Evolutionary conservation across 208 protist species (phyloP), one percentile per base, ranked within the genome.

Genomic region (Leishmania amazonensis): DNA sequence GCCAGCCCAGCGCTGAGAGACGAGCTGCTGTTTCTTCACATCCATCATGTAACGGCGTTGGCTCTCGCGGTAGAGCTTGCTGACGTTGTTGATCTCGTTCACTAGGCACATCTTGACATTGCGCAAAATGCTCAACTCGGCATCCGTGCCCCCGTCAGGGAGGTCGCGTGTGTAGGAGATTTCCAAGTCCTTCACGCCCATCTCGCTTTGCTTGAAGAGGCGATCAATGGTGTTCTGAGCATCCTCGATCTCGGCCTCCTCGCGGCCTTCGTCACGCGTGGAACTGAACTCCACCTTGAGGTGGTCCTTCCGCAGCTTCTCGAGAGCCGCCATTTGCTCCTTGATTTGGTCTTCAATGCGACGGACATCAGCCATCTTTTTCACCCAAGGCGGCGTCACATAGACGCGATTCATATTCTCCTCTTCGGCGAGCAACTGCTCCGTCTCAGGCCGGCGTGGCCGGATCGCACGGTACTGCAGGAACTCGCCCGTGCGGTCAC

Each of bases 91-190:
- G 60, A 98, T 68, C 76, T 98, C 95, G 78, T 97, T 97, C 38
- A 97, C 89, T 28, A 98, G 90, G 78, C 95, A 98, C 95, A 98
- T 98, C 85, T 96, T 96, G 24, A 98, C 94, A 81, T 98, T 98
- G 71, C 94, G 92, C 64, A 98, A 85, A 79, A 98, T 98, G 79
- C 89, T 95, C 49, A 98, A 81, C 82, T 98, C 93, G 24, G 90
- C 90, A 75, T 98, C 93, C 0, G 95, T 97, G 58, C 95, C 95
- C 24, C 88, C 90, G 78, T 98, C 95, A 6, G 91, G 91, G 3
- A 98, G 85, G 53, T 97, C 94, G 7, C 87, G 80, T 35, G 89
- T 87, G 86, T 96, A 98, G 51, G 87, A 88, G 19, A 53, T 53
- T 31, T 98, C 93, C 9, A 98, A 74, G 24, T 97, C 90, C 67